Percentiles rank a stretch among this genome's conserved stretches.
These are phyloP conservation scores for Alternaria burnsii DNA, from an alignment of 2,329 filamentous ascomycete genomes.

Conservation along the genomic window DNA sequence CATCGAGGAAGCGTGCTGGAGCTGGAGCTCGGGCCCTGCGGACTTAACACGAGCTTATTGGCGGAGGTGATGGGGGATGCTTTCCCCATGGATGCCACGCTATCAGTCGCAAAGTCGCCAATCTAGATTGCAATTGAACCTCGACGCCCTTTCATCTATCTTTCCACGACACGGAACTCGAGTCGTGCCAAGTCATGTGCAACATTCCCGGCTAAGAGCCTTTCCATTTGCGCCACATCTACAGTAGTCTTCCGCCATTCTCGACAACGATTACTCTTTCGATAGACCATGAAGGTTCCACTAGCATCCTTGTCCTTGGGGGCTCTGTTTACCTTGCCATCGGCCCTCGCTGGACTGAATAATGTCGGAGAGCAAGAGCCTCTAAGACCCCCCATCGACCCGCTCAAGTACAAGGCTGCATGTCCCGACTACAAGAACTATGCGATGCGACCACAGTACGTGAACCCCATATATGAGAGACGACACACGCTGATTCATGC, in stretches of 20 bases:
- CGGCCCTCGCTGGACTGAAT: constrained; percentile 18
- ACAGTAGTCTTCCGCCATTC: neutral
- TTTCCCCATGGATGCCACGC: constrained; percentile 27
- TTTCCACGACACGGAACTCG: neutral
- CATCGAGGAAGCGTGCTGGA: neutral
- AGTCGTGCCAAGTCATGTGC: neutral
- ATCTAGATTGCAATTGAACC: constrained; percentile 10
- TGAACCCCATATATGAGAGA: constrained; percentile 10
- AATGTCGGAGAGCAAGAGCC: constrained; percentile 41
- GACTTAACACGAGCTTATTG: constrained; percentile 25
- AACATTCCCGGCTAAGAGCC: neutral
- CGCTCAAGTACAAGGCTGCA: constrained; percentile 53
- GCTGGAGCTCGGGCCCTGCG: constrained; percentile 22
- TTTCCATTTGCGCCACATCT: neutral
- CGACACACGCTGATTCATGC: constrained; percentile 12
- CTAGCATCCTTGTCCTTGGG: constrained; percentile 20
- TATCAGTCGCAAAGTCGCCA: constrained; percentile 15
- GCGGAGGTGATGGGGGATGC: constrained; percentile 16
- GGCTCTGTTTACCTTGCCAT: constrained; percentile 15
- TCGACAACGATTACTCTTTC: neutral
- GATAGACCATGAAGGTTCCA: constrained; percentile 27
- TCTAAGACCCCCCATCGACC: constrained; percentile 39
- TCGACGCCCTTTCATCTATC: neutral
- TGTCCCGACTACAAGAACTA: constrained; percentile 74
- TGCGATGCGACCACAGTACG: constrained; percentile 67